phyloP scores from a whole-genome alignment of 2,329 filamentous ascomycete species.

The Kalaharituber pfeilii region DNA sequence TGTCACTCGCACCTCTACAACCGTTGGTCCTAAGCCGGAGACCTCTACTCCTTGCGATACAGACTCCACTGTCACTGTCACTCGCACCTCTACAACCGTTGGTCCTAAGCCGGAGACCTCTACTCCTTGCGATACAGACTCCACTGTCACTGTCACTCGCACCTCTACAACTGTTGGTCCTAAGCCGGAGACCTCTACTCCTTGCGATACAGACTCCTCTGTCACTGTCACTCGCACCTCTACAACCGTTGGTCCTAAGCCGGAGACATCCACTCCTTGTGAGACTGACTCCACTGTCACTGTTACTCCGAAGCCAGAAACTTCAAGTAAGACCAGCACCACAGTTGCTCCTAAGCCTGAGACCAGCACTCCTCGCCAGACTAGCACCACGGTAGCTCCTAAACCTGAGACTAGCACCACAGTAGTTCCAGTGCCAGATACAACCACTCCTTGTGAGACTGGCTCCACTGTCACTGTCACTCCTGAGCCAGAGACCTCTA shows the following conservation, averaged over 20 bases:
- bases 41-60: not conserved
- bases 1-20: not conserved
- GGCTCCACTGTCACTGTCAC: not conserved
- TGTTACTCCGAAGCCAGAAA: too few species aligned
- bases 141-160: slow-evolving; percentile 2
- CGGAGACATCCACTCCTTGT: not conserved
- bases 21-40: not conserved
- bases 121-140: slow-evolving; percentile 1
- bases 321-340: too few species aligned
- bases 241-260: not conserved
- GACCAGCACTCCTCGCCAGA: not conserved
- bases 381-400: not conserved
- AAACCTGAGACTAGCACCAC: not conserved
- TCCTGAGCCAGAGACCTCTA: not conserved
- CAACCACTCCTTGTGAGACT: not conserved
- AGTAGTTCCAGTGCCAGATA: not conserved
- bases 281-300: not conserved
- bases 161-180: not conserved
- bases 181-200: not conserved
- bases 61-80: too few species aligned
- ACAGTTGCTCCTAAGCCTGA: not conserved
- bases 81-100: not conserved
- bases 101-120: not conserved
- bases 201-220: too few species aligned
- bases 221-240: not conserved